Evolutionary conservation across 345 rosid species (phyloP).

Genomic region (Iberis pinnata): DNA sequence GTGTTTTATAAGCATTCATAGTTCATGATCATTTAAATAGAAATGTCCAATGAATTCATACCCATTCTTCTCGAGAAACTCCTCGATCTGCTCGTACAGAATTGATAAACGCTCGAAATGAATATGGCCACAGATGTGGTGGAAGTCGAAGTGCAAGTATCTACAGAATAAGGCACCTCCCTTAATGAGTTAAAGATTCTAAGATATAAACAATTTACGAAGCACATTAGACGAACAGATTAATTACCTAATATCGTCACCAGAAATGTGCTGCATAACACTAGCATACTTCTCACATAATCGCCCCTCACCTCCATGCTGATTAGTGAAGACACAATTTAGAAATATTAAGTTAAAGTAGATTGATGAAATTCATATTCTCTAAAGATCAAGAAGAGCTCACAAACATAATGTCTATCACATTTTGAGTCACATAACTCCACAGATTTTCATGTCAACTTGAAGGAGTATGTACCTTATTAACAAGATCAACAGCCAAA

Average conservation of each 20-base stretch:
- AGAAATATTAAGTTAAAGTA: not conserved
- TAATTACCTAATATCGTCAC: slow-evolving; percentile 77
- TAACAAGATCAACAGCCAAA: slow-evolving; percentile 82
- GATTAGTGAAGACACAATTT: slow-evolving; percentile 28
- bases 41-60: slow-evolving; percentile 25
- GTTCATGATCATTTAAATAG: not conserved
- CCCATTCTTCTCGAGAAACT: slow-evolving; percentile 81
- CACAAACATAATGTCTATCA: not conserved
- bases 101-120: slow-evolving; percentile 92
- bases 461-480: slow-evolving; percentile 48
- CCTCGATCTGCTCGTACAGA: slow-evolving; percentile 77
- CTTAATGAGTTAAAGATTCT: slow-evolving; percentile 15
- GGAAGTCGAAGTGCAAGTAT: slow-evolving; percentile 95
- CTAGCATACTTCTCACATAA: slow-evolving; percentile 62
- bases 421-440: not conserved
- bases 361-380: not conserved
- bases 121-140: slow-evolving; percentile 82
- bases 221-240: slow-evolving; percentile 13
- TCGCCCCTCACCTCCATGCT: slow-evolving; percentile 95
- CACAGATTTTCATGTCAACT: not conserved
- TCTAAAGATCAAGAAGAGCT: not conserved
- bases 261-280: slow-evolving; percentile 51
- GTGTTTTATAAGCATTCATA: not conserved
- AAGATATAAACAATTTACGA: not conserved
- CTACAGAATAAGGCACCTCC: slow-evolving; percentile 38